Evolutionary conservation across 257 asterid genomes (phyloP).

Genomic region (Nicotiana knightiana): DNA sequence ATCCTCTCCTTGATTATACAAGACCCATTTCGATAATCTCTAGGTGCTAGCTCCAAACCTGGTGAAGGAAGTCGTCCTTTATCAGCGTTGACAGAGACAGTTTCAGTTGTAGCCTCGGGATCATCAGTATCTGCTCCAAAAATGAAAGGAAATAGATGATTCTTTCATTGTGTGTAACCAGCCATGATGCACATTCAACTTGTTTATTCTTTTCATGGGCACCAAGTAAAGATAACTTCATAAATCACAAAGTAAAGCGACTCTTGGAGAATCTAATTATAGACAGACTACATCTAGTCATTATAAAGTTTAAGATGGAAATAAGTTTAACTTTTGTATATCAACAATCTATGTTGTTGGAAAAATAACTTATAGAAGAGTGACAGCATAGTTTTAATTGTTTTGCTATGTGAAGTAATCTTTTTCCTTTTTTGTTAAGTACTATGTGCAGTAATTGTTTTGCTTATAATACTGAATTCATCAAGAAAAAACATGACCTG

Average conservation of each 20-base stretch:
- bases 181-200: not conserved
- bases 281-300: not conserved
- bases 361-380: not conserved
- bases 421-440: not conserved
- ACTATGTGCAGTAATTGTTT: not conserved
- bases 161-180: not conserved
- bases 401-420: not conserved
- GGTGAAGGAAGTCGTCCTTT: not conserved
- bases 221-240: not conserved
- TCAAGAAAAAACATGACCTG: not conserved
- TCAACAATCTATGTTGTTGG: not conserved
- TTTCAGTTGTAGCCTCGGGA: not conserved
- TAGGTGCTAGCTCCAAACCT: not conserved
- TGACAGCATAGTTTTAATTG: not conserved
- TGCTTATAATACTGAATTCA: not conserved
- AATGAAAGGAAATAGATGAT: not conserved
- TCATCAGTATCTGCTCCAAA: constrained; percentile 11
- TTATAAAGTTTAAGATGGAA: not conserved
- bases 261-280: not conserved
- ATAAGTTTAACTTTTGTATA: not conserved
- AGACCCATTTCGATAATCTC: constrained; percentile 1
- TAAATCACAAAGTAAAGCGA: not conserved
- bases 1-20: constrained; percentile 13
- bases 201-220: not conserved
- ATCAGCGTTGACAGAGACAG: not conserved